Evolutionary conservation across 257 asterid genomes (phyloP).

Genomic region (Parsonsia alboflavescens): DNA sequence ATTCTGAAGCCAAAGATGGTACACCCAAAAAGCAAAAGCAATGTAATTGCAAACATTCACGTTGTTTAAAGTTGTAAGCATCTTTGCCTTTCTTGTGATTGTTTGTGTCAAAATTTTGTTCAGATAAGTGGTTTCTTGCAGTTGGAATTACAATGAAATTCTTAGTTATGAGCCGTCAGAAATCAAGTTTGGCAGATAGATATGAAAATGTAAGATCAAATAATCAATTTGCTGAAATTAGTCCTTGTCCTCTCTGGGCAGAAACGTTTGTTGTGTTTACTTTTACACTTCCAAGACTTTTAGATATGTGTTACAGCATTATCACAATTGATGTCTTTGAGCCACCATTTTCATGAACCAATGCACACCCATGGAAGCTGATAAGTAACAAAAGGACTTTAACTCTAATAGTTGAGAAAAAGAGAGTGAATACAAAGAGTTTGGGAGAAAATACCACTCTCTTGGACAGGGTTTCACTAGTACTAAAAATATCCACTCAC

Average conservation of each 20-base stretch:
- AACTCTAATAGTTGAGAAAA: background rate
- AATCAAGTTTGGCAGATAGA: background rate
- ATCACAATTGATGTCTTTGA: too few relatives aligned
- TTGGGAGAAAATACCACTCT: background rate
- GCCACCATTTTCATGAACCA: background rate
- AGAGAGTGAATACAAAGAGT: background rate
- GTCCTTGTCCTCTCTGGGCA: background rate
- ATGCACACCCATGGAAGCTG: background rate
- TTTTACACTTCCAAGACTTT: background rate
- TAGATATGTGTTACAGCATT: background rate
- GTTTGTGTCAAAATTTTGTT: background rate
- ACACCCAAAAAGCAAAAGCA: constrained; percentile 96
- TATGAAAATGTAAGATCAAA: background rate
- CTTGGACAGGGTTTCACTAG: background rate
- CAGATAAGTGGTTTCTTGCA: background rate
- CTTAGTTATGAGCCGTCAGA: background rate
- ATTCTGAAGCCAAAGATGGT: constrained; percentile 69
- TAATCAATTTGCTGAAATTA: background rate
- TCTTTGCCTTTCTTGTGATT: constrained; percentile 13
- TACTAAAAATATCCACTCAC: background rate
- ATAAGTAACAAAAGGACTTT: background rate
- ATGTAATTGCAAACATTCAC: constrained; percentile 93
- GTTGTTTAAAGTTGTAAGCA: constrained; percentile 92
- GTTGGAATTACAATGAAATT: background rate
- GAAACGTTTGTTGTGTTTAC: too few relatives aligned